phyloP scores from a whole-genome alignment of 768 basidiomycete species.

The Tricholoma matsutake region DNA sequence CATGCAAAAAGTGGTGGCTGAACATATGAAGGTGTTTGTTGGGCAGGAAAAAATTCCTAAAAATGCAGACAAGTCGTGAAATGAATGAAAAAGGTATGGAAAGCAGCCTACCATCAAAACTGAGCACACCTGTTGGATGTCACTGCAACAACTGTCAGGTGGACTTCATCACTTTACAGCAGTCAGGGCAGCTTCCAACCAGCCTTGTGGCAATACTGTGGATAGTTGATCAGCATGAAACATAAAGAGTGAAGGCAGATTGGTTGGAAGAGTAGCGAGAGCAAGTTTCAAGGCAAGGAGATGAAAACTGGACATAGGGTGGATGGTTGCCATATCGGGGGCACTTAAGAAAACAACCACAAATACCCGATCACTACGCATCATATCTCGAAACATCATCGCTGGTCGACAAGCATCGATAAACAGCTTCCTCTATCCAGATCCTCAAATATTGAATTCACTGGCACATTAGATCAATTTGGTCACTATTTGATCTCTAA shows the following conservation, averaged over 20 bases:
- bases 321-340: background rate
- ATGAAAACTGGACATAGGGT: background rate
- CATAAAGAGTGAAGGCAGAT: background rate
- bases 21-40: background rate
- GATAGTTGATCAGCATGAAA: background rate
- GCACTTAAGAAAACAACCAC: background rate
- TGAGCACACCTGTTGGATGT: background rate
- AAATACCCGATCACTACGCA: background rate
- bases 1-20: background rate
- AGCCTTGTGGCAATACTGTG: background rate
- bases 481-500: background rate
- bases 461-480: background rate
- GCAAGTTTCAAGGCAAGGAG: background rate
- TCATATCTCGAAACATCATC: background rate
- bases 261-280: background rate
- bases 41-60: background rate
- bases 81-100: background rate
- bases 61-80: background rate
- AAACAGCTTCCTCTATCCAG: background rate
- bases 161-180: background rate
- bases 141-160: background rate
- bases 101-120: background rate
- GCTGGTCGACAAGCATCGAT: background rate
- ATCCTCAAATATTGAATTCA: background rate
- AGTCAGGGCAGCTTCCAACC: background rate